phyloP scores from a whole-genome alignment of 2,329 filamentous ascomycete species.

The Arthrocladium fulminans region DNA sequence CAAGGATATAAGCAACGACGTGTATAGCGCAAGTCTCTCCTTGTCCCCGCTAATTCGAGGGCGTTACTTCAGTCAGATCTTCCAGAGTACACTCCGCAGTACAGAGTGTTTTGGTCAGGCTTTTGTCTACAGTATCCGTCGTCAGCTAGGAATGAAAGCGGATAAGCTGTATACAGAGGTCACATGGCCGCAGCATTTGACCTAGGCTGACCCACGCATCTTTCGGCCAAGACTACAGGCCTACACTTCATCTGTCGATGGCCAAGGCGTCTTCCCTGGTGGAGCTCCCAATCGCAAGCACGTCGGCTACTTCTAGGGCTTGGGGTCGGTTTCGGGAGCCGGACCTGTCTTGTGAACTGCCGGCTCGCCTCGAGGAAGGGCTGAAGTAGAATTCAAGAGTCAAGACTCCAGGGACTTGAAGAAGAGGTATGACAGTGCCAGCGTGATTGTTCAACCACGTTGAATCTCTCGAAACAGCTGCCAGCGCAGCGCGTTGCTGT shows the following conservation, averaged over 20 bases:
- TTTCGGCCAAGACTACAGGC: slow-evolving; percentile 15
- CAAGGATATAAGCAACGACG: slow-evolving; percentile 13
- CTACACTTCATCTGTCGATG: slow-evolving; percentile 15
- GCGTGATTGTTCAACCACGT: background rate
- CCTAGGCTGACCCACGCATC: slow-evolving; percentile 11
- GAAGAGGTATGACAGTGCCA: slow-evolving; percentile 6
- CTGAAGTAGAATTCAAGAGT: slow-evolving; percentile 12
- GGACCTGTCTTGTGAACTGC: slow-evolving; percentile 13
- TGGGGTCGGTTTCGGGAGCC: slow-evolving; percentile 14
- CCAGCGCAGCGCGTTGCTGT: background rate
- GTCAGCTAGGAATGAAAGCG: slow-evolving; percentile 9
- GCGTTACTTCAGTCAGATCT: slow-evolving; percentile 10
- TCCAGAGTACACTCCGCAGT: slow-evolving; percentile 12
- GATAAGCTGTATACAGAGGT: slow-evolving; percentile 11
- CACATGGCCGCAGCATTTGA: slow-evolving; percentile 14
- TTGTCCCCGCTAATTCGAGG: background rate
- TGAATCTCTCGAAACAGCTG: slow-evolving; percentile 2
- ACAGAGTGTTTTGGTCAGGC: slow-evolving; percentile 11
- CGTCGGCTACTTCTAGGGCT: slow-evolving; percentile 18
- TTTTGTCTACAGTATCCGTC: slow-evolving; percentile 12
- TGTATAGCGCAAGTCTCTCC: background rate
- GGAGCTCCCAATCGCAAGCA: slow-evolving; percentile 13
- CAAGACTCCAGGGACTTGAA: slow-evolving; percentile 7
- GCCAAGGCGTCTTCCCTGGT: slow-evolving; percentile 14
- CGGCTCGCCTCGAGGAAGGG: slow-evolving; percentile 11